Conservation (phyloP, 257 asterid species). For the Solanum dulcamara region DNA sequence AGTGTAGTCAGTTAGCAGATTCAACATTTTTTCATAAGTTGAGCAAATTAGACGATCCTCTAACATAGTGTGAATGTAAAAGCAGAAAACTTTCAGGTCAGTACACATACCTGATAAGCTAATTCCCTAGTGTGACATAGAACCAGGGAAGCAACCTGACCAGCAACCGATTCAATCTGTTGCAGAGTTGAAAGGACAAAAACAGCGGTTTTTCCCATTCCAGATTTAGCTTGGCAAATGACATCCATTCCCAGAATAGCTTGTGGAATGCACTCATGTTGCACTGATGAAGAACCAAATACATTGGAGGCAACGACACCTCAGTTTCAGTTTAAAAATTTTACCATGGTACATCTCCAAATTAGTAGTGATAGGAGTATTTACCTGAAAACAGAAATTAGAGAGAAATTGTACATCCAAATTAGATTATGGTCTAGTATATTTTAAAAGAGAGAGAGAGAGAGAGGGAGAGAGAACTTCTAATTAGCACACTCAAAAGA, state of each 20-base stretch:
- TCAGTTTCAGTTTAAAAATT: slow-evolving; percentile 60
- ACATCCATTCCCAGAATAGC: slow-evolving; percentile 96
- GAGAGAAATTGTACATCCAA: background rate
- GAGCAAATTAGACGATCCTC: background rate
- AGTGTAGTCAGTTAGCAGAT: background rate
- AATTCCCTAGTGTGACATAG: slow-evolving; percentile 76
- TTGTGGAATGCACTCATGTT: slow-evolving; percentile 97
- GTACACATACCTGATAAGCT: slow-evolving; percentile 63
- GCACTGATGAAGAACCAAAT: slow-evolving; percentile 78
- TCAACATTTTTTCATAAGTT: background rate
- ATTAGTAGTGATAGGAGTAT: slow-evolving; percentile 44
- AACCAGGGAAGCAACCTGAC: slow-evolving; percentile 87
- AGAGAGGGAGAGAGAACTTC: background rate
- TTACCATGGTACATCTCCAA: slow-evolving; percentile 74
- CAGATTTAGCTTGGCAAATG: slow-evolving; percentile 95
- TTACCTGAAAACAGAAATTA: slow-evolving; percentile 48
- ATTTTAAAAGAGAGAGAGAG: background rate
- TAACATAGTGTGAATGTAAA: background rate
- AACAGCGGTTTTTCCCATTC: slow-evolving; percentile 95
- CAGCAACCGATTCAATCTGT: slow-evolving; percentile 81
- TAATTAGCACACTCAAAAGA: background rate
- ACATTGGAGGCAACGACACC: slow-evolving; percentile 64
- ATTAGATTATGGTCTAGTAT: background rate
- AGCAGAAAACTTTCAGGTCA: background rate
- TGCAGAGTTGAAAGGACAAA: slow-evolving; percentile 82